Evolutionary conservation across 345 rosid species (phyloP), one percentile per base, ranked within the genome.

Genomic region (Passiflora organensis): DNA sequence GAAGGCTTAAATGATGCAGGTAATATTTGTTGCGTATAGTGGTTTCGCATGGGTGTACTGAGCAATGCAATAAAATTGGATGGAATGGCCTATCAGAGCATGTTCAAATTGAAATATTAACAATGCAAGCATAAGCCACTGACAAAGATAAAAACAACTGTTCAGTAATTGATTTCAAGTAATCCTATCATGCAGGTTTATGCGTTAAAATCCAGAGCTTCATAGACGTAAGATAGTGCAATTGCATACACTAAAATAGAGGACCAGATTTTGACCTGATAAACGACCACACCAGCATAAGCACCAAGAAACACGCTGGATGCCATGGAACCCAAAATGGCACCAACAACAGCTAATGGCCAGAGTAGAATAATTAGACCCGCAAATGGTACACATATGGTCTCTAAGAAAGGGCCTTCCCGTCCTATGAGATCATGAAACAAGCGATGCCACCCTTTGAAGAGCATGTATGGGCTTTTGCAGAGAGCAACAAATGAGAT

Each of bases 321-420:
- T 15, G 73, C 60, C 22, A 79, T 70, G 32, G 99, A 93, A 52
- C 74, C 97, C 76, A 86, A 59, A 25, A 93, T 84, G 3, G 97
- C 94, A 19, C 96, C 99, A 2, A 67, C 70, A 52, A 93, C 99
- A 53, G 97, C 99, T 72, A 86, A 51, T 60, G 97, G 99, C 99
- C 99, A 93, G 19, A 93, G 87, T 67, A 93, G 64, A 69, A 93
- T 93, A 23, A 72, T 91, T 6, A 93, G 97, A 48, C 97, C 97
- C 11, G 97, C 99, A 21, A 89, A 84, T 60, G 99, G 99, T 32
- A 93, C 96, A 59, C 99, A 93, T 75, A 93, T 80, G 42, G 97
- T 86, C 73, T 93, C 99, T 76, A 93, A 75, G 73, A 89, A 93
- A 28, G 99, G 99, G 49, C 99, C 99, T 77, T 93, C 96, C 42